Evolutionary conservation across 192 early-diverging fungal species (phyloP), one percentile per base, ranked within the genome.

Genomic region (Phycomyces nitens): DNA sequence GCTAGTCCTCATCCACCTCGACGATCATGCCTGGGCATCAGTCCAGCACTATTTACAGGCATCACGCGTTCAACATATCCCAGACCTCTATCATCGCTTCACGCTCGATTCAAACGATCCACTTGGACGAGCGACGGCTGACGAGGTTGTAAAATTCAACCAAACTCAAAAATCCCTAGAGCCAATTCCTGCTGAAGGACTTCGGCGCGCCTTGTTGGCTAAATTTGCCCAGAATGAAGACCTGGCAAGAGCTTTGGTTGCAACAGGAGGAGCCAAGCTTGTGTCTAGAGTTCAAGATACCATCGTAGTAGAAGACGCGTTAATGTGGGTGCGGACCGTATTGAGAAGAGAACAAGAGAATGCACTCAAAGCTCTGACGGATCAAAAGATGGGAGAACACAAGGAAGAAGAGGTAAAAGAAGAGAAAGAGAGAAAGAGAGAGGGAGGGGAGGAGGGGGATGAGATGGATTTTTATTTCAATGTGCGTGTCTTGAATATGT

Each of bases 161-260:
- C 42, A 22, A n/a, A 43, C 41, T 7, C 34, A 51, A 15, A 5
- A 54, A 7, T n/a, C 49, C 0, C 18, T 49, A 34, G 29, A 34
- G 8, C 49, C 38, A 2, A 57, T 12, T 20, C 27, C 52, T 10
- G 66, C 56, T 3, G 52, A 69, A n/a, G 66, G 24, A 24, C 29
- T 62, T 15, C 27, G 62, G 59, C 55, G 55, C 53, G 64, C 55
- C 5, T 29, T 64, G 9, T 39, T 58, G 41, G 68, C 68, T 5
- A 70, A 70, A 34, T 70, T 64, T 52, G 55, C 38, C 20, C 68
- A 70, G 41, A 70, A 70, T 59, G 56, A 63, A 39, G 68, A 70
- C 34, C 50, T 70, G 27, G 43, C 47, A 6, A 61, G 50, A 47
- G 57, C 62, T 5, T 58, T 70, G 47, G 23, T 70, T 1, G 50